phyloP scores from a whole-genome alignment of 495 filamentous ascomycete species.

The Penicillium lagena region DNA sequence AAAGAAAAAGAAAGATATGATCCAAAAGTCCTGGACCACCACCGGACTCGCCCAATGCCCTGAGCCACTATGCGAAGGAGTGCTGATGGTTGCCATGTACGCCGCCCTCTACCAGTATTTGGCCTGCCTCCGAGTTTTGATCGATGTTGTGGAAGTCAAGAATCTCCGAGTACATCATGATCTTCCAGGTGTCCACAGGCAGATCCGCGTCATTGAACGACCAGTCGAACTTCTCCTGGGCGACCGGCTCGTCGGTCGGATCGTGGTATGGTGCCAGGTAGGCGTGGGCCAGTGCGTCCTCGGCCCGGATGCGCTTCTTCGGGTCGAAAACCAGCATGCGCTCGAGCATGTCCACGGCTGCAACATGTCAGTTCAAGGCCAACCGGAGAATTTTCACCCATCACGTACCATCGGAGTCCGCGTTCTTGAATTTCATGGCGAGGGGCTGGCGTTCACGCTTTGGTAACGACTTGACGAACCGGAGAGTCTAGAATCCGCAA shows the following conservation, averaged over 20 bases:
- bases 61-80: conserved; percentile 19
- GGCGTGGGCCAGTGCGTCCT: conserved; percentile 78
- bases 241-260: conserved; percentile 89
- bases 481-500: conserved; percentile 61
- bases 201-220: conserved; percentile 99
- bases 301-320: conserved; percentile 79
- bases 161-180: conserved; percentile 99
- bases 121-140: conserved; percentile 38
- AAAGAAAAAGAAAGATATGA: neutral
- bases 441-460: conserved; percentile 89
- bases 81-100: conserved; percentile 23
- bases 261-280: conserved; percentile 97
- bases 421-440: conserved; percentile 90
- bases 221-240: conserved; percentile 99
- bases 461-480: conserved; percentile 97
- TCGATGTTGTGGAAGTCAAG: conserved; percentile 98
- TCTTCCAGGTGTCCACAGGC: conserved; percentile 99
- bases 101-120: conserved; percentile 28
- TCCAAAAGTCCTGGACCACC: neutral
- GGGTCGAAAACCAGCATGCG: conserved; percentile 98
- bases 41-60: too few relatives aligned
- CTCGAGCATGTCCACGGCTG: conserved; percentile 91
- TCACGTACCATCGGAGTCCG: conserved; percentile 79
- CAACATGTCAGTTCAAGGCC: conserved; percentile 6
- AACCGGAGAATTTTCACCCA: too few relatives aligned